phyloP scores from a whole-genome alignment of 768 basidiomycete species.

The Rhodotorula kratochvilovae region DNA sequence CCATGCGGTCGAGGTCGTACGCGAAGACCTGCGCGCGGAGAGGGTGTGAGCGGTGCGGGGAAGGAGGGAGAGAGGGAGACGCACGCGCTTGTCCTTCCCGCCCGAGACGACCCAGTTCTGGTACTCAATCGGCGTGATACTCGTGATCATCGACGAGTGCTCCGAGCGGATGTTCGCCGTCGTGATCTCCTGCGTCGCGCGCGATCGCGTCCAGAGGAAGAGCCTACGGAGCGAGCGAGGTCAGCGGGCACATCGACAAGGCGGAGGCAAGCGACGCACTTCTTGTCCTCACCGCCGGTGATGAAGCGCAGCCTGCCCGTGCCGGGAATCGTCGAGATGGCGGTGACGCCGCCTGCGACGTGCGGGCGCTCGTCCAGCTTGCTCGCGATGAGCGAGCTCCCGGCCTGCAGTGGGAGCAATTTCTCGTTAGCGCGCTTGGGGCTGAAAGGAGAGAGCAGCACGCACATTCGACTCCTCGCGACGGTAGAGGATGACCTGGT shows the following conservation, averaged over 20 bases:
- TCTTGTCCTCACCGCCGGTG: conserved; percentile 34
- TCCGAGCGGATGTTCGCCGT: conserved; percentile 7
- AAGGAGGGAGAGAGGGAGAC: neutral
- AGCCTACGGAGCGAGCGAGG: neutral
- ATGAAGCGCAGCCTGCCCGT: conserved; percentile 20
- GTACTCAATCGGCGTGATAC: conserved; percentile 2
- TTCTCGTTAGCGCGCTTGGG: accelerated
- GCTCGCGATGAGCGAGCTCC: neutral
- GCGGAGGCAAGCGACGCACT: neutral
- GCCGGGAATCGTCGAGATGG: conserved; percentile 6
- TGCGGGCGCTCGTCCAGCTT: conserved; percentile 9
- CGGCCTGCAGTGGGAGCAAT: neutral
- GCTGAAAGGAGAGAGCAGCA: neutral
- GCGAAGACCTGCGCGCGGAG: neutral
- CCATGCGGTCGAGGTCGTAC: conserved; percentile 3
- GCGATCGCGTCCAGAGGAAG: conserved; percentile 27
- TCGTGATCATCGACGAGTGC: conserved; percentile 26
- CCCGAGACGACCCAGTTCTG: conserved; percentile 13
- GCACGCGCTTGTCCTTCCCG: conserved; percentile 21
- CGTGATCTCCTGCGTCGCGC: conserved; percentile 15
- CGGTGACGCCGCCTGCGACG: conserved; percentile 9
- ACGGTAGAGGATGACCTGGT: conserved; percentile 29
- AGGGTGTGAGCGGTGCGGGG: neutral
- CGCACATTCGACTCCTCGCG: conserved; percentile 3
- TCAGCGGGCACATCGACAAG: neutral